These are phyloP conservation scores for Candida sp. DNA, from an alignment of 1,139 yeast genomes.

Conservation along the genomic window DNA sequence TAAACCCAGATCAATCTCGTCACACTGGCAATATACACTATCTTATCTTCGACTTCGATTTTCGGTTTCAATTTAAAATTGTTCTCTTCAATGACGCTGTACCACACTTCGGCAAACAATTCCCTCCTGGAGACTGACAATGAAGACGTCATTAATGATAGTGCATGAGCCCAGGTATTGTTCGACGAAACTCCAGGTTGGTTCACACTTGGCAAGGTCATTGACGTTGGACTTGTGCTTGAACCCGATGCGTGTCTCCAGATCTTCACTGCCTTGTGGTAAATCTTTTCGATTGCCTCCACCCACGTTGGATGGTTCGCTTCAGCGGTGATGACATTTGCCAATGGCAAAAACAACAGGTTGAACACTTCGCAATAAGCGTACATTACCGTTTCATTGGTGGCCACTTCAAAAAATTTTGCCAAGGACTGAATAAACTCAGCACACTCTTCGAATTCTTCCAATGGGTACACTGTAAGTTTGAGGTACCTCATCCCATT, in stretches of 20 bases:
- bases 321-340: conserved; percentile 90
- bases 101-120: conserved; percentile 79
- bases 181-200: conserved; percentile 10
- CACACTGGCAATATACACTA: conserved; percentile 64
- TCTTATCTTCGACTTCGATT: conserved; percentile 58
- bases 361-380: conserved; percentile 89
- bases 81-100: conserved; percentile 61
- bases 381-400: conserved; percentile 62
- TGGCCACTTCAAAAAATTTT: conserved; percentile 75
- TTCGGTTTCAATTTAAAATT: conserved; percentile 39
- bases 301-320: conserved; percentile 97
- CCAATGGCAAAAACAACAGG: conserved; percentile 77
- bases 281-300: conserved; percentile 71
- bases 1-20: conserved; percentile 90
- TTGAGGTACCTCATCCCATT: conserved; percentile 91
- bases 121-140: conserved; percentile 85
- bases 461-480: conserved; percentile 84
- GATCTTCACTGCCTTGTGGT: conserved; percentile 48
- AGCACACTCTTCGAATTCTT: conserved; percentile 89
- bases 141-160: conserved; percentile 72
- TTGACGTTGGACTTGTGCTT: conserved; percentile 5
- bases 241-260: conserved; percentile 28
- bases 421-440: conserved; percentile 87
- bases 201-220: conserved; percentile 6
- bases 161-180: conserved; percentile 75